A percentile compares a stretch with the other conserved stretches of the same genome.
Evolutionary conservation across 257 asterid species (phyloP).

Genomic region (Petrea volubilis): DNA sequence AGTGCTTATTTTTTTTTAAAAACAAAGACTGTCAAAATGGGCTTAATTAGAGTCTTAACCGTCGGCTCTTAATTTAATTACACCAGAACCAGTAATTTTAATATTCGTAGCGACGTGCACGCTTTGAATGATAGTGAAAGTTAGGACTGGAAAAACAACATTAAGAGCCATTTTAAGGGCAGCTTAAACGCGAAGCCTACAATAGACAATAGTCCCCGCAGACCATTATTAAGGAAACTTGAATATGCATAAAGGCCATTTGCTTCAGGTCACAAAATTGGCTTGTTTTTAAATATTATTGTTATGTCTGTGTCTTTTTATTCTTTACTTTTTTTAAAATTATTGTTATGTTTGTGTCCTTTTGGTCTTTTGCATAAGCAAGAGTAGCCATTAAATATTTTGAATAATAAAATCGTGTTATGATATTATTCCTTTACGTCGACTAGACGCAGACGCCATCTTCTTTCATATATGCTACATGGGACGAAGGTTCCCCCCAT

Average conservation of each 20-base stretch:
- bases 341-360: background rate
- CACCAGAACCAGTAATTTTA: background rate
- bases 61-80: background rate
- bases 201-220: background rate
- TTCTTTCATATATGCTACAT: background rate
- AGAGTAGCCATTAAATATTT: constrained; percentile 11
- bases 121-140: constrained; percentile 27
- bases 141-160: background rate
- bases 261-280: too few species aligned
- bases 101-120: constrained; percentile 12
- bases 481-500: background rate
- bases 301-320: background rate
- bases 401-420: background rate
- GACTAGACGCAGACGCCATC: constrained; percentile 21
- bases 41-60: background rate
- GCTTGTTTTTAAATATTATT: background rate
- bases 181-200: background rate
- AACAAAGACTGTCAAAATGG: background rate
- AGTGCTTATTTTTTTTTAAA: too few species aligned
- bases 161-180: background rate
- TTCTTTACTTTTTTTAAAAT: too few species aligned
- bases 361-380: background rate
- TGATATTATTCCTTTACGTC: background rate
- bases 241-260: background rate
- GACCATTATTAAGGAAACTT: constrained; percentile 2